Evolutionary conservation across 169 alveolate genomes (phyloP).

Genomic region (Plasmodium chabaudi): DNA sequence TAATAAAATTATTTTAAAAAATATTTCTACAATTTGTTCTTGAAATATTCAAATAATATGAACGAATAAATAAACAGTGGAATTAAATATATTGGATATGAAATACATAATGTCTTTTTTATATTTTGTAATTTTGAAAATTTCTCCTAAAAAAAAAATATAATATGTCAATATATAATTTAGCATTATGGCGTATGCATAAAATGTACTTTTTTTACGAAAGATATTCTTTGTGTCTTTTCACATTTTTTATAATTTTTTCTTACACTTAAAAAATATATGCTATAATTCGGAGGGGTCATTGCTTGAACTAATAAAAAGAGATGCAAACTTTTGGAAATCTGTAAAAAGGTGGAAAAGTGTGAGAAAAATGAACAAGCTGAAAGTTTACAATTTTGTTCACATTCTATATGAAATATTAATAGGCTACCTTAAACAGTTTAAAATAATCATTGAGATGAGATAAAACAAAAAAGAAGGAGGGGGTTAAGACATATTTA

Average conservation of each 20-base stretch:
- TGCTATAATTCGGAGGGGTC: slow-evolving; percentile 68
- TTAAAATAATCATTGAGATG: not conserved
- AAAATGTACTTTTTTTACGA: not conserved
- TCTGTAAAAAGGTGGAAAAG: slow-evolving; percentile 20
- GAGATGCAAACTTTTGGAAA: slow-evolving; percentile 21
- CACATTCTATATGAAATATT: not conserved
- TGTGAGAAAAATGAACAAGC: not conserved
- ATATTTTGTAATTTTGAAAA: not conserved
- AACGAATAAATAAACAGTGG: slow-evolving; percentile 47
- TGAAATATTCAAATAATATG: slow-evolving; percentile 20
- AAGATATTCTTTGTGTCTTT: not conserved
- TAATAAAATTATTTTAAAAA: too few relatives aligned
- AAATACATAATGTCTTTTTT: slow-evolving; percentile 6
- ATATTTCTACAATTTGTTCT: not conserved
- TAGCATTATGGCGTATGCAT: not conserved
- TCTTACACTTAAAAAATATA: slow-evolving; percentile 48
- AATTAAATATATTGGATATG: slow-evolving; percentile 33
- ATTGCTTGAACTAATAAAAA: slow-evolving; percentile 39
- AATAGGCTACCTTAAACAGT: too few relatives aligned
- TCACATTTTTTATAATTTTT: not conserved
- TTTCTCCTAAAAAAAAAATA: slow-evolving; percentile 27
- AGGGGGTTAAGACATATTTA: slow-evolving; percentile 25
- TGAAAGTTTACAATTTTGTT: not conserved
- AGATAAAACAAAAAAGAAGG: slow-evolving; percentile 11
- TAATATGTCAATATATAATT: not conserved